A percentile compares a stretch with the other conserved stretches of the same genome.
phyloP scores from a whole-genome alignment of 345 rosid species.

The Lumnitzera littorea region DNA sequence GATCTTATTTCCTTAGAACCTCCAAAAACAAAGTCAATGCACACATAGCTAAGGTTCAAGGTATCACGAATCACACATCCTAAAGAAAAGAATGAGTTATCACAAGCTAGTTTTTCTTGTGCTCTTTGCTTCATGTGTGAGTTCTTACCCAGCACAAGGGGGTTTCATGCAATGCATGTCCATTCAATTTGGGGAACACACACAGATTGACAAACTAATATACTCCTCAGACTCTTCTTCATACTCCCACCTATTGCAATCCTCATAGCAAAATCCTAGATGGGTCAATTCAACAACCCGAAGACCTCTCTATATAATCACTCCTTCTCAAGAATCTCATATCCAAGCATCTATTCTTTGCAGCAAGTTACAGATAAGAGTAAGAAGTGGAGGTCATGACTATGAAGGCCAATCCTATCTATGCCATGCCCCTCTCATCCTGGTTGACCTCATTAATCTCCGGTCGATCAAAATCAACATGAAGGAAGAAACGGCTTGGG shows the following conservation, averaged over 20 bases:
- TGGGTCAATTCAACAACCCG: conserved; percentile 18
- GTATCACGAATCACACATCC: background rate
- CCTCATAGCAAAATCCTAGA: conserved; percentile 29
- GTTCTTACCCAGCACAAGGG: background rate
- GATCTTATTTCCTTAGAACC: background rate
- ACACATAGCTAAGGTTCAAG: background rate
- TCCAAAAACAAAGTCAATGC: background rate
- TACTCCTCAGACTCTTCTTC: conserved; percentile 23
- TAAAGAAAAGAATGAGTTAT: background rate
- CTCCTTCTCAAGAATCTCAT: conserved; percentile 30
- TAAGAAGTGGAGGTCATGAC: conserved; percentile 54
- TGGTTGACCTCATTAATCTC: conserved; percentile 35
- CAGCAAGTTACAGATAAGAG: conserved; percentile 30
- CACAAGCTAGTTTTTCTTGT: background rate
- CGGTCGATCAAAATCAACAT: conserved; percentile 18
- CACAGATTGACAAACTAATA: conserved; percentile 12
- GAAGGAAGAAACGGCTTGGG: conserved; percentile 27
- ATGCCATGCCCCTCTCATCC: conserved; percentile 24
- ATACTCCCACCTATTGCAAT: conserved; percentile 18
- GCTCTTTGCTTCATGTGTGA: conserved; percentile 6
- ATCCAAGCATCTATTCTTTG: conserved; percentile 37
- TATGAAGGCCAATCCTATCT: conserved; percentile 45
- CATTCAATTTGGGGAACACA: conserved; percentile 14
- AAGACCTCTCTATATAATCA: conserved; percentile 25
- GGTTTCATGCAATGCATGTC: conserved; percentile 30